These are phyloP conservation scores for Verticillium alfalfae DNA, from an alignment of 2,329 filamentous ascomycete species.

Conservation along the genomic window DNA sequence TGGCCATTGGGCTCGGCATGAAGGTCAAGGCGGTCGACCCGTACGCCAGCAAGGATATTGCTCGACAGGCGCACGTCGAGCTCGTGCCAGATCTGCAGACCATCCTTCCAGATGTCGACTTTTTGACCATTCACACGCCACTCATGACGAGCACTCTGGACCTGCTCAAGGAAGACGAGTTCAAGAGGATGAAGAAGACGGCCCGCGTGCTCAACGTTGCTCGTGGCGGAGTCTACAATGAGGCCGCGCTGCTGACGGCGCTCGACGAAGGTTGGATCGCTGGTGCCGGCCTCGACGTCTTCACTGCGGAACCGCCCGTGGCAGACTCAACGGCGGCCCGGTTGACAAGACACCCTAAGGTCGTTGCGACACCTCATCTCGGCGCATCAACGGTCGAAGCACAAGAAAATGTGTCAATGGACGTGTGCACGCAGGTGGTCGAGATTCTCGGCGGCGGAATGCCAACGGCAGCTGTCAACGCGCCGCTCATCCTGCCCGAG, in stretches of 20 bases:
- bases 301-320: conserved; percentile 65
- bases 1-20: conserved; percentile 75
- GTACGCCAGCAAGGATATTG: conserved; percentile 70
- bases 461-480: conserved; percentile 73
- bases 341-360: conserved; percentile 63
- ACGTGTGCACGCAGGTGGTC: conserved; percentile 75
- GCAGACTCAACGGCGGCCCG: conserved; percentile 50
- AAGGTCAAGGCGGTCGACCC: conserved; percentile 69
- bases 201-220: conserved; percentile 75
- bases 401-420: conserved; percentile 77
- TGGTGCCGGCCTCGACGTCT: conserved; percentile 75
- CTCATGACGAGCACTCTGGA: conserved; percentile 72
- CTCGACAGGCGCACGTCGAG: conserved; percentile 60
- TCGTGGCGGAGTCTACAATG: conserved; percentile 74
- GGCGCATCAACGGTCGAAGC: conserved; percentile 78
- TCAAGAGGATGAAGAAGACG: conserved; percentile 66
- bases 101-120: conserved; percentile 64
- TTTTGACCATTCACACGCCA: conserved; percentile 77
- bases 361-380: conserved; percentile 74
- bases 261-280: conserved; percentile 67
- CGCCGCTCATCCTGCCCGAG: conserved; percentile 73
- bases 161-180: conserved; percentile 62
- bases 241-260: conserved; percentile 64
- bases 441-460: conserved; percentile 68
- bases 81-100: conserved; percentile 52